Evolutionary conservation across 768 basidiomycete genomes (phyloP).

Genomic region (Amanita polypyramis): DNA sequence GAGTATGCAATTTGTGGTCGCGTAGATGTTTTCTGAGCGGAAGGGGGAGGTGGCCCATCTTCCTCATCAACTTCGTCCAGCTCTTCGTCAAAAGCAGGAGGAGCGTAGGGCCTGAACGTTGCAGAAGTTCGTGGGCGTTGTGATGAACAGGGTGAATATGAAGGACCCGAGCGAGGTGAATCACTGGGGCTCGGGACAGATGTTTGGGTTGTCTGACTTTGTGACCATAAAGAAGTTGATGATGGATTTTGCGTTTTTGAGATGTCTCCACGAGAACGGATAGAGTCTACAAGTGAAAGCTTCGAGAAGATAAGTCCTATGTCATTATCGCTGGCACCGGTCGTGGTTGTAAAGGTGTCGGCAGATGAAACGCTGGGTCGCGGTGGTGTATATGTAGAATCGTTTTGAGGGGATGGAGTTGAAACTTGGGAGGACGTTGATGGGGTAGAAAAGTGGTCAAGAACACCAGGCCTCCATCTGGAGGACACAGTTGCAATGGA

Average conservation of each 20-base stretch:
- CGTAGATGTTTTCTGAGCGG: constrained; percentile 8
- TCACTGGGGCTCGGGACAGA: constrained; percentile 12
- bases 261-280: constrained; percentile 25
- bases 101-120: constrained; percentile 18
- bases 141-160: constrained; percentile 1
- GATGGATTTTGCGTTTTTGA: constrained; percentile 20
- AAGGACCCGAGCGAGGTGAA: constrained; percentile 4
- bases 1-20: constrained; percentile 28
- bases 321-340: constrained; percentile 40
- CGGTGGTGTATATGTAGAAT: constrained; percentile 29
- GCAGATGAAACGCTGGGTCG: constrained; percentile 55
- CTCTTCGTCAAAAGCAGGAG: constrained; percentile 12
- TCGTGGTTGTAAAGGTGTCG: constrained; percentile 40
- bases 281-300: constrained; percentile 28
- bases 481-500: constrained; percentile 20
- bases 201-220: constrained; percentile 13
- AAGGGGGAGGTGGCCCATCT: constrained; percentile 8
- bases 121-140: constrained; percentile 19
- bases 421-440: constrained; percentile 32
- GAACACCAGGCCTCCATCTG: constrained; percentile 55
- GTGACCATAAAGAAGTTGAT: constrained; percentile 22
- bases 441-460: constrained; percentile 47
- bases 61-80: constrained; percentile 19
- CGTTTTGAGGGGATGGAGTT: constrained; percentile 22
- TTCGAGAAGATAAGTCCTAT: constrained; percentile 30